Conservation (phyloP, 306 rosid species). For the Sesbania bispinosa region DNA sequence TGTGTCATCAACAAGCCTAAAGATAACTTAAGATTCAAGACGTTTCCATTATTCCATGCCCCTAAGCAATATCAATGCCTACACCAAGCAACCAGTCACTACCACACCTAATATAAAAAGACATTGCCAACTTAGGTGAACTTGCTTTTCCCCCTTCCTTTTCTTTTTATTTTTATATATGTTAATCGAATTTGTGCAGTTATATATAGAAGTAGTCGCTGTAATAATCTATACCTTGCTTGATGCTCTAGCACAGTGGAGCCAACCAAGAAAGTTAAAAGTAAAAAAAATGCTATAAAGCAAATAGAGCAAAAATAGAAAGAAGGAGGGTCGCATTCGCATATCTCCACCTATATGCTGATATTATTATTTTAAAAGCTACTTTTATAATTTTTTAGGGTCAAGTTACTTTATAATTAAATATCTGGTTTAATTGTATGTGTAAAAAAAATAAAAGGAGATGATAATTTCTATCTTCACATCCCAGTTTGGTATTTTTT, state of each 20-base stretch:
- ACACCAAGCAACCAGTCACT: neutral
- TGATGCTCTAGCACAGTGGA: neutral
- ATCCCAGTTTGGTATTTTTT: no score
- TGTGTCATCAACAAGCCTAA: neutral
- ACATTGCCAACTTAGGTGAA: neutral
- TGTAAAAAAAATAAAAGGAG: no score
- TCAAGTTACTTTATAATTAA: no score
- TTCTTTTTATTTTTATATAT: neutral
- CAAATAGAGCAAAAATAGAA: neutral
- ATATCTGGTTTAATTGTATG: no score
- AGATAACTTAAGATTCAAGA: neutral
- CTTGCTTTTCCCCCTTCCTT: neutral
- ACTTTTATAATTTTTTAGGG: no score
- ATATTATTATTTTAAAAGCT: no score
- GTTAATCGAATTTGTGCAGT: neutral
- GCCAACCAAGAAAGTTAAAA: neutral
- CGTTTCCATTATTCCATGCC: neutral
- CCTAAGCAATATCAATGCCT: neutral
- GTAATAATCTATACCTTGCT: slow-evolving; percentile 17
- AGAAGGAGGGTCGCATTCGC: no score
- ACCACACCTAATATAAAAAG: neutral
- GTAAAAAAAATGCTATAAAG: neutral
- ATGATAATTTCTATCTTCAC: no score
- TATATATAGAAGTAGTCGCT: neutral
- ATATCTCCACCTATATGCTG: no score